Evolutionary conservation across 1,139 yeast genomes (phyloP).

Genomic region (Magnusiomyces sp.): DNA sequence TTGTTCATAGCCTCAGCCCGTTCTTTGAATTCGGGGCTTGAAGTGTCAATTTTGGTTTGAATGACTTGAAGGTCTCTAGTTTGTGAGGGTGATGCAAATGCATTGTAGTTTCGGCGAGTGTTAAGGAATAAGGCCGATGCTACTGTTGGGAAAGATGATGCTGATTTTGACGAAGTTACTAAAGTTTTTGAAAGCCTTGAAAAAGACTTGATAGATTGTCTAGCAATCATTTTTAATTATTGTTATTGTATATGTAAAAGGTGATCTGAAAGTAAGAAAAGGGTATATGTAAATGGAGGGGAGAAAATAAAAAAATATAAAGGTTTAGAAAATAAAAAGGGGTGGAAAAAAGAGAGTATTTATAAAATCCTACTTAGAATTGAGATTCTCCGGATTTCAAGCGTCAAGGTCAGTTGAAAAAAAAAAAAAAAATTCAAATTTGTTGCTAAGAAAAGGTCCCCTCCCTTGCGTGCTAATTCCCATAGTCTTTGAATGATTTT

Average conservation of each 20-base stretch:
- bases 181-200: neutral
- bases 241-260: neutral
- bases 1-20: constrained; percentile 21
- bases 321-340: neutral
- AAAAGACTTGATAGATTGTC: neutral
- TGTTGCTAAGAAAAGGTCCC: too few relatives aligned
- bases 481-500: too few relatives aligned
- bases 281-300: too few relatives aligned
- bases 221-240: neutral
- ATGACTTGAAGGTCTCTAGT: constrained; percentile 18
- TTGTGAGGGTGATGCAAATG: constrained; percentile 16
- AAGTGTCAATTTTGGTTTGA: constrained; percentile 23
- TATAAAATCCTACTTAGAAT: neutral
- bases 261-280: neutral
- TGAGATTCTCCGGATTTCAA: too few relatives aligned
- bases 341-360: neutral
- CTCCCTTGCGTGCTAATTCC: too few relatives aligned
- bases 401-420: too few relatives aligned
- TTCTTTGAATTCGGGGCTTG: constrained; percentile 24
- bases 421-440: too few relatives aligned
- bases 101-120: neutral
- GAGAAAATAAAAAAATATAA: neutral
- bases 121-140: too few relatives aligned
- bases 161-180: neutral
- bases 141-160: too few relatives aligned